Conservation (phyloP, 768 basidiomycete genomes). For the Pleurotus cornucopiae region DNA sequence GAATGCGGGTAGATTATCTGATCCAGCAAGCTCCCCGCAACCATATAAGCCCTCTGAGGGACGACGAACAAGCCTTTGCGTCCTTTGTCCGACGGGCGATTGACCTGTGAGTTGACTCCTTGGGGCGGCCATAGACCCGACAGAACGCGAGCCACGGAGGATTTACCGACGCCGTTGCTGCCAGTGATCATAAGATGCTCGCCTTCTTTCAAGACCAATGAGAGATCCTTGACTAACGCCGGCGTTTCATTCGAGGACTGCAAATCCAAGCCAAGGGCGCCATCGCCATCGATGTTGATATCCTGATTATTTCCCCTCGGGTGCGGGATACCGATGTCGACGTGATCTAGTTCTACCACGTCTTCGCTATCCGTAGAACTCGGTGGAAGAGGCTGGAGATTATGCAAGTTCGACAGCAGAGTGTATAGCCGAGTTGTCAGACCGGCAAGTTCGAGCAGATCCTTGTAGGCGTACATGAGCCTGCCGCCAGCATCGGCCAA, state of each 20-base stretch:
- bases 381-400: conserved; percentile 52
- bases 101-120: conserved; percentile 27
- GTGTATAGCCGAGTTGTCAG: conserved; percentile 88
- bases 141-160: conserved; percentile 81
- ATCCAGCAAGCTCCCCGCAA: conserved; percentile 80
- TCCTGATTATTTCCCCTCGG: conserved; percentile 6
- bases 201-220: conserved; percentile 56
- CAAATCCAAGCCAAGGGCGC: conserved; percentile 14
- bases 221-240: conserved; percentile 69
- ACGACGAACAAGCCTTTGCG: conserved; percentile 72
- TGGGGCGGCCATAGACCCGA: conserved; percentile 84
- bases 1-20: conserved; percentile 94
- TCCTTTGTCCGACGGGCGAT: conserved; percentile 32
- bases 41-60: conserved; percentile 93
- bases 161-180: conserved; percentile 90
- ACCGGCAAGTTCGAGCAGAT: conserved; percentile 91
- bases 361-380: conserved; percentile 26
- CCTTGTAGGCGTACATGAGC: conserved; percentile 96
- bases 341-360: conserved; percentile 59
- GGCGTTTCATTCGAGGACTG: conserved; percentile 19
- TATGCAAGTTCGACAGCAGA: conserved; percentile 81
- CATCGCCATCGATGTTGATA: conserved; percentile 12
- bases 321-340: conserved; percentile 66
- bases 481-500: conserved; percentile 96
- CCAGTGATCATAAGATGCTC: conserved; percentile 95